Percentiles rank a stretch among this genome's conserved stretches.
These are phyloP conservation scores for Fusarium zealandicum DNA, from an alignment of 2,329 filamentous ascomycete species.

Conservation along the genomic window DNA sequence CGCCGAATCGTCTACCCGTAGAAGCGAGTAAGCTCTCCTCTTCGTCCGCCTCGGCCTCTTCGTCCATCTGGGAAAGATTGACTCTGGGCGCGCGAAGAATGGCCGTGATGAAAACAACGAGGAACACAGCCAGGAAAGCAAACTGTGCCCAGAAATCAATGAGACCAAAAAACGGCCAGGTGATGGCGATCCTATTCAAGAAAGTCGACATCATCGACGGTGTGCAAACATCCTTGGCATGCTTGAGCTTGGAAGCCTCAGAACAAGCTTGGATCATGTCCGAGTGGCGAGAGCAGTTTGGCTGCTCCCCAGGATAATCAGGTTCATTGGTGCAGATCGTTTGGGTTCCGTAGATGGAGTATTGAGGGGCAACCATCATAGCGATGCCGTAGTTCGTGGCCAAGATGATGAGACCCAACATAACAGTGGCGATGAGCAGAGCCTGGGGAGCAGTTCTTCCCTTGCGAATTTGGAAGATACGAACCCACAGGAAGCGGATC, in stretches of 20 bases:
- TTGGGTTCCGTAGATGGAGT: slow-evolving; percentile 92
- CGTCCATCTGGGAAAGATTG: slow-evolving; percentile 79
- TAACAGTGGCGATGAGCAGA: slow-evolving; percentile 85
- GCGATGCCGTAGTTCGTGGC: slow-evolving; percentile 92
- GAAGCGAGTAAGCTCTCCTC: slow-evolving; percentile 90
- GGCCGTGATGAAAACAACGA: slow-evolving; percentile 80
- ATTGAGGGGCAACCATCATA: slow-evolving; percentile 95
- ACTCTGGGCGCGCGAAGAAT: slow-evolving; percentile 82
- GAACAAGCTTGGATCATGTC: slow-evolving; percentile 83
- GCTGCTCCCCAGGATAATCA: slow-evolving; percentile 67
- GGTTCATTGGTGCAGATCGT: slow-evolving; percentile 85
- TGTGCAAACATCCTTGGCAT: slow-evolving; percentile 84
- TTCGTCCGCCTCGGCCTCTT: slow-evolving; percentile 89
- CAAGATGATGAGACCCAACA: slow-evolving; percentile 87
- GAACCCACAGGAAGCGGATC: slow-evolving; percentile 95
- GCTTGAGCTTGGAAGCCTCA: slow-evolving; percentile 73
- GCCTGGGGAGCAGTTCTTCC: slow-evolving; percentile 92
- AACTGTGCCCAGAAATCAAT: slow-evolving; percentile 98
- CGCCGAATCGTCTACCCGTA: slow-evolving; percentile 81
- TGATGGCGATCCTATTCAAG: slow-evolving; percentile 88
- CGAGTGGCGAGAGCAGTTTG: slow-evolving; percentile 76
- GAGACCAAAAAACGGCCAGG: slow-evolving; percentile 93
- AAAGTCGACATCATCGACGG: slow-evolving; percentile 92
- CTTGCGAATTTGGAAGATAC: slow-evolving; percentile 88
- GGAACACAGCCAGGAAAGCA: slow-evolving; percentile 82